Evolutionary conservation across 1,284 basidiomycete genomes (phyloP).

Genomic region (Ustilago trichophora): DNA sequence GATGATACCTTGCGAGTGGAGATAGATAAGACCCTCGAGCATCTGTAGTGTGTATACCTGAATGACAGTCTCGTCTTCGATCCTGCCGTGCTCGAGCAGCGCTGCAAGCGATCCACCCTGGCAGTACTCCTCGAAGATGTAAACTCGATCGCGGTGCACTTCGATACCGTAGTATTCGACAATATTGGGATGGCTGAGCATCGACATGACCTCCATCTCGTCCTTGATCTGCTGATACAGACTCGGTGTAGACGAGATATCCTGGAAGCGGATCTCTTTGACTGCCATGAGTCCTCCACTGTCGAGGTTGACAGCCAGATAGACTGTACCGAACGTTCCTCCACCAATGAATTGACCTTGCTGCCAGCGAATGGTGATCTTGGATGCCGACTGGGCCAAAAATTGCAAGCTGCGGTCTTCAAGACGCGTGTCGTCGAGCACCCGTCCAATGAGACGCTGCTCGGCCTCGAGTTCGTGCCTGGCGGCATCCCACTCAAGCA

Average conservation of each 20-base stretch:
- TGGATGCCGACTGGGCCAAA: conserved; percentile 72
- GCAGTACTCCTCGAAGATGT: conserved; percentile 99
- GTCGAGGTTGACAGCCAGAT: conserved; percentile 95
- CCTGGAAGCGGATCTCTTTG: conserved; percentile 98
- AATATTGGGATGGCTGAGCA: conserved; percentile 96
- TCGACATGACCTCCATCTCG: conserved; percentile 97
- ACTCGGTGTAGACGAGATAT: conserved; percentile 74
- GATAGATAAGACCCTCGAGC: conserved; percentile 90
- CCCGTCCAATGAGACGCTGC: conserved; percentile 61
- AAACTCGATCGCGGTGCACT: conserved; percentile 97
- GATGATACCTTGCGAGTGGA: conserved; percentile 90
- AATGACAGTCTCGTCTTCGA: conserved; percentile 95
- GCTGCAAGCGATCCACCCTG: conserved; percentile 92
- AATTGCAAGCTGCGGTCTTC: conserved; percentile 64
- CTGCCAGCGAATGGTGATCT: conserved; percentile 97
- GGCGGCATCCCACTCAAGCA: conserved; percentile 57
- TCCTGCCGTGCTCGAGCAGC: conserved; percentile 89
- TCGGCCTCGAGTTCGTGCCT: conserved; percentile 57
- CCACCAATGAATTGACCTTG: conserved; percentile 97
- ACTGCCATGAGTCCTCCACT: conserved; percentile 98
- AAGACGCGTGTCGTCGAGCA: conserved; percentile 63
- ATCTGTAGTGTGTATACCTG: conserved; percentile 97
- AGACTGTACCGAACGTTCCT: conserved; percentile 88
- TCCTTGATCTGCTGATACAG: conserved; percentile 89
- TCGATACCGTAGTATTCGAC: conserved; percentile 99